phyloP scores from a whole-genome alignment of 2,329 filamentous ascomycete genomes.

The Fusarium annulatum region DNA sequence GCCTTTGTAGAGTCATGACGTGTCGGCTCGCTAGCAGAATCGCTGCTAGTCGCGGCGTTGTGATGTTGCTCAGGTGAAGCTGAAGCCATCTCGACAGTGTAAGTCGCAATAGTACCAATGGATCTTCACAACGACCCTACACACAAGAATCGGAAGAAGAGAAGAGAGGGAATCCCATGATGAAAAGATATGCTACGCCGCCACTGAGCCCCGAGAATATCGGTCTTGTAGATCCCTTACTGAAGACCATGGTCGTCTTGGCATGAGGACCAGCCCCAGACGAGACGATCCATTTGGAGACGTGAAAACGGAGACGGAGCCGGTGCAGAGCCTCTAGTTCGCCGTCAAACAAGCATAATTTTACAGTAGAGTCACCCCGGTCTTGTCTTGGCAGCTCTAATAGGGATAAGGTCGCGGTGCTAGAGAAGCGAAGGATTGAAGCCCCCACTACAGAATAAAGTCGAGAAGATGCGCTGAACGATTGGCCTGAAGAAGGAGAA shows the following conservation, averaged over 20 bases:
- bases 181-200: background rate
- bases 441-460: background rate
- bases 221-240: background rate
- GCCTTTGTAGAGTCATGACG: background rate
- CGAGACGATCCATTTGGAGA: constrained; percentile 1
- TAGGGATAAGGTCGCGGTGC: constrained; percentile 9
- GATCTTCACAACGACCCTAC: background rate
- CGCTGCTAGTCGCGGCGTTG: background rate
- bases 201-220: background rate
- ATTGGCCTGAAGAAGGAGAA: background rate
- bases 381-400: constrained; percentile 28
- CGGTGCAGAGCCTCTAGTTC: constrained; percentile 20
- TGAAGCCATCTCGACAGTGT: constrained; percentile 25
- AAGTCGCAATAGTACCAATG: constrained; percentile 1
- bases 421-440: constrained; percentile 25
- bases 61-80: constrained; percentile 4
- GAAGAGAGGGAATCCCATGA: background rate
- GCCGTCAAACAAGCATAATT: constrained; percentile 35
- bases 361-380: constrained; percentile 1
- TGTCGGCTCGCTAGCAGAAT: background rate
- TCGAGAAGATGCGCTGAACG: background rate
- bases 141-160: background rate
- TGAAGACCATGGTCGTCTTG: background rate
- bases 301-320: constrained; percentile 8
- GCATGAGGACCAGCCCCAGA: constrained; percentile 19